Conservation (phyloP, 202 grass and related monocot species). For the Zizania palustris region DNA sequence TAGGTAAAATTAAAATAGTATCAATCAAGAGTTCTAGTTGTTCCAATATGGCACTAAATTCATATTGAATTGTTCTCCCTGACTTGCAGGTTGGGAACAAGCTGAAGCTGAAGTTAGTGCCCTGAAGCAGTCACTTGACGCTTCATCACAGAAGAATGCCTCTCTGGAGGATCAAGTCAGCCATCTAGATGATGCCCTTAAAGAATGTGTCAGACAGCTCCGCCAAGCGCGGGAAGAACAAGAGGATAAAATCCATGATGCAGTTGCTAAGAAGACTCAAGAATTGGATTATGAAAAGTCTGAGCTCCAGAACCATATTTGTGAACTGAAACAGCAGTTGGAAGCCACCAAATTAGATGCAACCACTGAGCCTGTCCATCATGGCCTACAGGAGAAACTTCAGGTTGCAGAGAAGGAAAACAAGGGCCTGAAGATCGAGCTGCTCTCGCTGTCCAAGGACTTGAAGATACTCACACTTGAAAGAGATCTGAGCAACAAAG, state of each 20-base stretch:
- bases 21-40: background rate
- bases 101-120: conserved; percentile 78
- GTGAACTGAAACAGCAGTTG: conserved; percentile 52
- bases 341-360: conserved; percentile 46
- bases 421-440: conserved; percentile 59
- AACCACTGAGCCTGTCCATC: conserved; percentile 18
- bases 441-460: conserved; percentile 55
- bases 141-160: conserved; percentile 64
- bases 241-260: conserved; percentile 68
- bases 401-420: conserved; percentile 63
- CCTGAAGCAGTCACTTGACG: conserved; percentile 75
- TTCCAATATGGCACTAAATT: conserved; percentile 14
- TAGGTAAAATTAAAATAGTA: conserved; percentile 12
- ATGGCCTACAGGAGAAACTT: conserved; percentile 60
- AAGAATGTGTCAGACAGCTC: conserved; percentile 96
- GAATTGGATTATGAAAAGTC: conserved; percentile 57
- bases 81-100: conserved; percentile 86
- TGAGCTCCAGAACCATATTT: conserved; percentile 61
- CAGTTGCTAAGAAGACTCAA: conserved; percentile 54
- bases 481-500: conserved; percentile 84
- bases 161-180: conserved; percentile 73
- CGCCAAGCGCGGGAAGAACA: conserved; percentile 79
- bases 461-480: conserved; percentile 68
- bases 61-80: conserved; percentile 25
- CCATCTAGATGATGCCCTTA: conserved; percentile 83